Evolutionary conservation across 352 stramenopile genomes (phyloP), one percentile per base, ranked within the genome.

Genomic region (Phytophthora citrophthora): DNA sequence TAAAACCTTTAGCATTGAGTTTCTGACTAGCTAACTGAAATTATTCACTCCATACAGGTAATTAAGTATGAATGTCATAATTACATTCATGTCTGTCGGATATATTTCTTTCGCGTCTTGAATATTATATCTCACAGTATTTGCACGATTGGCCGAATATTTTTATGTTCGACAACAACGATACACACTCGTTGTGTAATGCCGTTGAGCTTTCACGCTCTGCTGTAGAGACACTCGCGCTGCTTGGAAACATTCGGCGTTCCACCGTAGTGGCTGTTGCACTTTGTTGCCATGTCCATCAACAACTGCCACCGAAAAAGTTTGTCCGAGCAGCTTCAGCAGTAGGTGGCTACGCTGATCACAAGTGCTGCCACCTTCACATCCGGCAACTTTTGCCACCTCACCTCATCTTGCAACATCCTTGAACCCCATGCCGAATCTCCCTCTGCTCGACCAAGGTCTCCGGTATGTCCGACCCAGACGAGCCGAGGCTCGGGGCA

Each of bases 401-500:
- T 69, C 61, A 64, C 45, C 54, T 64, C 46, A 70, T 70, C 54
- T 32, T 54, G 38, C 18, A 49, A 34, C 41, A 70, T 72, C 50
- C 10, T 62, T 71, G 56, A 67, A 67, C 49, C 13, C 23, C 34
- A 47, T 54, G 62, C 62, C 23, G 53, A 29, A 62, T 65, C 49
- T 61, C 55, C 61, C 44, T 56, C 31, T 51, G 11, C 26, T 26
- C 26, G 41, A 20, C 34, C 4, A 18, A 38, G 6, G 27, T 54
- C 29, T 16, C 7, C n/a, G 10, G 18, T 54, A 38, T 15, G 23
- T 26, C n/a, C 46, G 10, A 13, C 16, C 36, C 20, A 65, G 57
- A 61, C 59, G 59, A 61, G 34, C 44, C 20, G 16, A 16, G 24
- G 7, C 5, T 45, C 41, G 38, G 23, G 36, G 53, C 54, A 32